Evolutionary conservation across 1,284 basidiomycete genomes (phyloP).

Genomic region (Marasmius sp.): DNA sequence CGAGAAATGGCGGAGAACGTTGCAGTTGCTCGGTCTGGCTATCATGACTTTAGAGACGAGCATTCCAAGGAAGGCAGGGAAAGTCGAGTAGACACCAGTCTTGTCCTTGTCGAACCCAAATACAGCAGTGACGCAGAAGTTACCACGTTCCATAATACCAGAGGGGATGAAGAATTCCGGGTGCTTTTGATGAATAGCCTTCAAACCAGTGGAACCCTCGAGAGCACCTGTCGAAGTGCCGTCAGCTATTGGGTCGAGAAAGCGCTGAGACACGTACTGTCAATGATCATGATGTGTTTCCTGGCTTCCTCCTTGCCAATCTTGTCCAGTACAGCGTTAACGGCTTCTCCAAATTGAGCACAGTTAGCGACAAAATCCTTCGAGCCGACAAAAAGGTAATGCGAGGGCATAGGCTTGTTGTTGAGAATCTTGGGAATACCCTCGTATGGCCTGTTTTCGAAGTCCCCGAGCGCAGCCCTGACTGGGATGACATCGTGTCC

Average conservation of each 20-base stretch:
- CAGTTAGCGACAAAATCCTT: constrained; percentile 79
- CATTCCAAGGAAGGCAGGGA: constrained; percentile 90
- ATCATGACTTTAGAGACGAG: constrained; percentile 85
- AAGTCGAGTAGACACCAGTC: constrained; percentile 83
- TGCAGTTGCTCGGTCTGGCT: constrained; percentile 84
- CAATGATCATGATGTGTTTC: constrained; percentile 83
- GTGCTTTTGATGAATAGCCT: constrained; percentile 83
- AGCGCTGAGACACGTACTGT: constrained; percentile 49
- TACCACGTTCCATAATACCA: constrained; percentile 83
- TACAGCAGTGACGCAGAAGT: constrained; percentile 82
- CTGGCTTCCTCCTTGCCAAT: constrained; percentile 74
- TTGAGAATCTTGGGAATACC: constrained; percentile 57
- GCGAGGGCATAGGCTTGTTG: constrained; percentile 52
- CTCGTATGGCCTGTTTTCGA: constrained; percentile 62
- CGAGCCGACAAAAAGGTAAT: constrained; percentile 67
- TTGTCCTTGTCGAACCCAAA: constrained; percentile 78
- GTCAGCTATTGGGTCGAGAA: constrained; percentile 9
- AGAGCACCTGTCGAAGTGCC: constrained; percentile 54
- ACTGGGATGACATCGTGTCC: constrained; percentile 84
- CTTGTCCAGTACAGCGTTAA: constrained; percentile 72
- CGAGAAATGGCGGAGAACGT: constrained; percentile 84
- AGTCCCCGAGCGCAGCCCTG: constrained; percentile 73
- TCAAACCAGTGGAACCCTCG: constrained; percentile 84
- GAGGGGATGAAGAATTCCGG: constrained; percentile 83
- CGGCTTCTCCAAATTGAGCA: constrained; percentile 81